Base-by-base conservation (phyloP, 768 basidiomycete species). In the Russula ochroleuca region DNA sequence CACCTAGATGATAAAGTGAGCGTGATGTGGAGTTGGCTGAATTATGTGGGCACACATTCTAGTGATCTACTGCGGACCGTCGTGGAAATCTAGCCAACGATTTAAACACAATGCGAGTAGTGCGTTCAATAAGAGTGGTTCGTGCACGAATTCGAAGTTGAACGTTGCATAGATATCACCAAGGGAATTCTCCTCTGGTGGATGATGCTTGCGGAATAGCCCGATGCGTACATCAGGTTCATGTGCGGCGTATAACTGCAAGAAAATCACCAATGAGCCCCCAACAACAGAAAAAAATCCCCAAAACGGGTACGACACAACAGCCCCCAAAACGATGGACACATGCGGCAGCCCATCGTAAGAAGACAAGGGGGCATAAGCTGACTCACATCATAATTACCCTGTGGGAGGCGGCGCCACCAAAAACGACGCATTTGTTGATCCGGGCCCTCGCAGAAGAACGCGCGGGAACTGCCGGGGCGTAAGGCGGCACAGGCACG, bases 41-140 rank as follows among this genome's bases (percentile, higher is more conserved):
- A 38, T n/a, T 10, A 25, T 47, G 53, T 11, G 2, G 10, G 10
- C 25, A 21, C 13, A 62, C 35, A 33, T 56, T 63, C 31, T 45
- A 23, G 31, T 5, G 13, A 3, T n/a, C 38, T 54, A 52, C 33
- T 76, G 81, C 70, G 80, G 73, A 40, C 81, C 81, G 70, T 76
- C 78, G 72, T 78, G 59, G 33, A 13, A 74, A 75, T 90, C 89
- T 71, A 90, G 74, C 87, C 87, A 90, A 63, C 89, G 80, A 73
- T 89, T 89, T 67, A 91, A 75, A 71, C 81, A 85, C 58, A 91
- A 77, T 8, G 90, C 79, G 45, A 90, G 75, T 62, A 90, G 75
- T 5, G 81, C 79, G 70, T 89, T 82, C 21, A 86, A 78, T 67
- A 90, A 73, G 59, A 90, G 82, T 40, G 75, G 70, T 64, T 83